Base-by-base conservation (phyloP, 371 early-diverging fungal species). In the Rhizopus sp. region DNA sequence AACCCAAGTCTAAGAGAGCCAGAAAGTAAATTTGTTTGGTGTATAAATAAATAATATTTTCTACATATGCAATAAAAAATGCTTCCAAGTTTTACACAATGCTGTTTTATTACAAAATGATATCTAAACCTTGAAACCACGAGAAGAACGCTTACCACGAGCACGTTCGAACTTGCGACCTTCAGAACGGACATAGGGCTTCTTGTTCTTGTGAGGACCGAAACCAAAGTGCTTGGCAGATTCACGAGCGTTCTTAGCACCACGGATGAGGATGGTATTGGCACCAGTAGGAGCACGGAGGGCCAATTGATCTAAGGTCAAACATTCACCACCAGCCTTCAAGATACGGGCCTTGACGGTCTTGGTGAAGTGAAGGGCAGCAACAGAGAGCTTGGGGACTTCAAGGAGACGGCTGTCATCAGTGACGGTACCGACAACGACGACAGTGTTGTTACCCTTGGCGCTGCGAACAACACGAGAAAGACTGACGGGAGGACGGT, bases 81-180 rank as follows among this genome's bases (percentile, higher is more conserved):
- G 9, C n/a, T 7, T 37, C 31, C n/a, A 15, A 40, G 3, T 53
- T 13, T 46, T 34, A 35, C 40, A 46, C 41, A 56, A 56, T 31
- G 57, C 34, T 49, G 34, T 32, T 49, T 50, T 35, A 37, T 16
- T 37, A 34, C 23, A 57, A 50, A 29, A 45, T 30, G 29, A 39
- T 45, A 51, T 79, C 86, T 88, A 91, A 65, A 79, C 87, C 88
- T 93, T 93, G 92, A 88, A 95, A 74, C 95, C 95, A 73, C 94
- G 92, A 78, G 89, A 88, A 70, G 92, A 88, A 88, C 99, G 92
- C 80, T 96, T 93, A 88, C 98, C 98, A 94, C 99, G 96, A 74
- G 98, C 98, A 59, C 86, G 82, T 84, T 98, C 98, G 84, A 96
- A 97, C 92, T 99, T 99, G 87, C 99, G 92, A 62, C 99, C 99